Percentiles rank a stretch among this genome's conserved stretches.
phyloP scores from a whole-genome alignment of 179 eudicot species.

The Vitellaria paradoxa region DNA sequence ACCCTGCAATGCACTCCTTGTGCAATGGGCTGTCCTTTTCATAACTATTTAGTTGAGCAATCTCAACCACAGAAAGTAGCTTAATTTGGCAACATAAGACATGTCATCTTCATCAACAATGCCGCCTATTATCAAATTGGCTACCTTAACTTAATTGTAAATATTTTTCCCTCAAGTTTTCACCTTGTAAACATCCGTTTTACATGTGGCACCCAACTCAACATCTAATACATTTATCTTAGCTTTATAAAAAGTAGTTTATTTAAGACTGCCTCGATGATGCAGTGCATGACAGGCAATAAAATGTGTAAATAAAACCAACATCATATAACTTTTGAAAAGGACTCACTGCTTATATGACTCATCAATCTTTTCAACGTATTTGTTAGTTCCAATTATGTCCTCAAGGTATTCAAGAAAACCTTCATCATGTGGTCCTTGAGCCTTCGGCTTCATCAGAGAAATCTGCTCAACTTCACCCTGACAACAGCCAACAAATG shows the following conservation, averaged over 20 bases:
- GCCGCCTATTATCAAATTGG: neutral
- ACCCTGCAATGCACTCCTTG: too few species aligned
- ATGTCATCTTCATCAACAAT: neutral
- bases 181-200: neutral
- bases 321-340: neutral
- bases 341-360: conserved; percentile 72
- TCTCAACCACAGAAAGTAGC: too few species aligned
- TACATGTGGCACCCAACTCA: neutral
- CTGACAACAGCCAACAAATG: conserved; percentile 36
- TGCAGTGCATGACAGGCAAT: neutral
- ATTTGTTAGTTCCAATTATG: conserved; percentile 90
- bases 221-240: neutral
- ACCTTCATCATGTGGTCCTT: conserved; percentile 98
- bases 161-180: neutral
- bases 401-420: conserved; percentile 97
- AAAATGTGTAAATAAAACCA: neutral
- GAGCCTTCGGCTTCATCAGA: conserved; percentile 97
- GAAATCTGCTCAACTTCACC: conserved; percentile 99
- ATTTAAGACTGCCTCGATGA: neutral
- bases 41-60: too few species aligned
- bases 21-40: too few species aligned
- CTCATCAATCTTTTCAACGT: conserved; percentile 91
- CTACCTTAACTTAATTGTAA: neutral
- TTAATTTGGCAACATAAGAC: neutral
- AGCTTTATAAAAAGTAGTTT: neutral